Evolutionary conservation across 108 stramenopile species (phyloP).

Genomic region (Poteriospumella lacustris): DNA sequence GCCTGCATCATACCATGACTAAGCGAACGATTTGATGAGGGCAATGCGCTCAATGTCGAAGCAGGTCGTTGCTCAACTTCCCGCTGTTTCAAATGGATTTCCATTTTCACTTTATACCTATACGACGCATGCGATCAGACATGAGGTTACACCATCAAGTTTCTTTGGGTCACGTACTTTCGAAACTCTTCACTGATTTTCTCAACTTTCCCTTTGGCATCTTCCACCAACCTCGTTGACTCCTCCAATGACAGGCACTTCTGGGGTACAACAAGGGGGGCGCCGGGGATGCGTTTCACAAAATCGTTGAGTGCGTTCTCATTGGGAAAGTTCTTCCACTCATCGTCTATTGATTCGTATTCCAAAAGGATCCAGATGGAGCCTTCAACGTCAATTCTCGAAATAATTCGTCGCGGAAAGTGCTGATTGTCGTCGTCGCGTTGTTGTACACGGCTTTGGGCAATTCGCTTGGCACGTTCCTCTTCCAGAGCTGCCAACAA

Average conservation of each 20-base stretch:
- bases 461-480: not conserved
- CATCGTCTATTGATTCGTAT: slow-evolving; percentile 12
- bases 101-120: slow-evolving; percentile 25
- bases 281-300: slow-evolving; percentile 11
- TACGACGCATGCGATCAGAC: not conserved
- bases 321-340: slow-evolving; percentile 14
- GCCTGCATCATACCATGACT: too few relatives aligned
- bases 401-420: slow-evolving; percentile 15
- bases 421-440: not conserved
- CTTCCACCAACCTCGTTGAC: not conserved
- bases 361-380: slow-evolving; percentile 20
- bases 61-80: not conserved
- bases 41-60: too few relatives aligned
- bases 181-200: slow-evolving; percentile 20
- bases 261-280: not conserved
- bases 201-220: slow-evolving; percentile 10
- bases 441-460: not conserved
- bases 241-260: slow-evolving; percentile 16
- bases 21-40: too few relatives aligned
- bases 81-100: slow-evolving; percentile 16
- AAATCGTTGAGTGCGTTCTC: not conserved
- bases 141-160: not conserved
- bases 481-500: slow-evolving; percentile 15
- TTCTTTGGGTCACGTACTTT: not conserved
- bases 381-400: slow-evolving; percentile 6